Base-by-base conservation (phyloP, 768 basidiomycete genomes). In the Gloeostereum incarnatum region DNA sequence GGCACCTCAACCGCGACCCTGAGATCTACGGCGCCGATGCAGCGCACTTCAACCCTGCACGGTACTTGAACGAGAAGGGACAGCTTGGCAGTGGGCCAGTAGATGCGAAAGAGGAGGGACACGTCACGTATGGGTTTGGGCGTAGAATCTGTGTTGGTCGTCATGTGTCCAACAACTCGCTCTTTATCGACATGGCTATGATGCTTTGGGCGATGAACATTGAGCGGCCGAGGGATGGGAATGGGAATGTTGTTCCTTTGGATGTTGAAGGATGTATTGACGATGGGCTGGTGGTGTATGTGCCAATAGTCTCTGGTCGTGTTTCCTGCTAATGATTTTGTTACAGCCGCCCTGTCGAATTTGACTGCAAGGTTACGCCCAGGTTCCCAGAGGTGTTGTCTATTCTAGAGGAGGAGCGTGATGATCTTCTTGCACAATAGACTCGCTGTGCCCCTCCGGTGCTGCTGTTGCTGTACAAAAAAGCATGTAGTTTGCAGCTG, bases 101-200 rank as follows among this genome's bases (percentile, higher is more conserved):
- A 8, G 45, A 55, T n/a, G 49, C 53, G 0, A 45, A 50, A 24
- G 53, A 52, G 14, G 50, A 46, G 32, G 46, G 51, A 13, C 53
- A 52, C 34, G 20, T 43, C 26, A 45, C 43, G 3, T 54, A 43
- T 27, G 53, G 53, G n/a, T 54, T 52, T 32, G 49, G 57, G 32
- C 38, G 54, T 24, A 46, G 50, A 19, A 51, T 54, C 6, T 60
- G 58, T 39, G 42, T 49, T 10, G 58, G 58, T 16, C 38, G 49
- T 20, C 49, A 58, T 36, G 39, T 58, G 13, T 57, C 57, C 3
- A 55, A 55, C 30, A 41, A 51, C 11, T 48, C 53, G 23, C 18
- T 58, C 24, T 60, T 58, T 35, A 53, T 60, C 35, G 39, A 50
- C 25, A 46, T 55, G 16, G 58, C 58, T 19, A 32, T 40, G 24